Evolutionary conservation across 306 rosid genomes (phyloP).

Genomic region (Abrus pulchellus): DNA sequence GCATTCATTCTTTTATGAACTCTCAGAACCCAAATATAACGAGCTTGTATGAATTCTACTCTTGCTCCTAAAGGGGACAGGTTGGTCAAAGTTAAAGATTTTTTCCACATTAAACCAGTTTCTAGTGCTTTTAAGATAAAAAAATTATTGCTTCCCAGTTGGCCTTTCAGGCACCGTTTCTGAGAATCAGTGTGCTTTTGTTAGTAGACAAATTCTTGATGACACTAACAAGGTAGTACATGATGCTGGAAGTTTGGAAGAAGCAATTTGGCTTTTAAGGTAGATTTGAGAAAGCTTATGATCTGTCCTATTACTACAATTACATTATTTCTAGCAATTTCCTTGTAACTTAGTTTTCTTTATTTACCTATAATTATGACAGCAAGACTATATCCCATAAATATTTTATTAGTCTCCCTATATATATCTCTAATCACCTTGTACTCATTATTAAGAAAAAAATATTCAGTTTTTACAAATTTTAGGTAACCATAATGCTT

Average conservation of each 20-base stretch:
- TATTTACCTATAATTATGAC: no score
- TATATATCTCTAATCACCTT: no score
- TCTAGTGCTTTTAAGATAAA: not conserved
- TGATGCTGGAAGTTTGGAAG: not conserved
- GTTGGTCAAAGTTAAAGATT: not conserved
- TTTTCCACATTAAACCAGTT: not conserved
- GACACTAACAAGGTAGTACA: not conserved
- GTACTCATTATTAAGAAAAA: no score
- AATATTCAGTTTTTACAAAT: not conserved
- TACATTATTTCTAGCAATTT: no score
- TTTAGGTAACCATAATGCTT: constrained; percentile 27
- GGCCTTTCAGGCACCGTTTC: not conserved
- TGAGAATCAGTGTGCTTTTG: not conserved
- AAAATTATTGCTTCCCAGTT: not conserved
- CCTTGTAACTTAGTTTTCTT: no score
- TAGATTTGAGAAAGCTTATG: not conserved
- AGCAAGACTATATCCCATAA: no score
- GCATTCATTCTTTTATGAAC: not conserved
- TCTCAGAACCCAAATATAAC: not conserved
- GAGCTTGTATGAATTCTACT: not conserved
- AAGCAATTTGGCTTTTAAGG: not conserved
- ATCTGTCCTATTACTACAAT: no score
- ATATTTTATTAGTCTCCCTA: no score
- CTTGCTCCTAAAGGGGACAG: not conserved
- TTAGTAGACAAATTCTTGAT: not conserved